These are phyloP conservation scores for Venturia pyrina DNA, from an alignment of 2,329 filamentous ascomycete species.

Conservation along the genomic window DNA sequence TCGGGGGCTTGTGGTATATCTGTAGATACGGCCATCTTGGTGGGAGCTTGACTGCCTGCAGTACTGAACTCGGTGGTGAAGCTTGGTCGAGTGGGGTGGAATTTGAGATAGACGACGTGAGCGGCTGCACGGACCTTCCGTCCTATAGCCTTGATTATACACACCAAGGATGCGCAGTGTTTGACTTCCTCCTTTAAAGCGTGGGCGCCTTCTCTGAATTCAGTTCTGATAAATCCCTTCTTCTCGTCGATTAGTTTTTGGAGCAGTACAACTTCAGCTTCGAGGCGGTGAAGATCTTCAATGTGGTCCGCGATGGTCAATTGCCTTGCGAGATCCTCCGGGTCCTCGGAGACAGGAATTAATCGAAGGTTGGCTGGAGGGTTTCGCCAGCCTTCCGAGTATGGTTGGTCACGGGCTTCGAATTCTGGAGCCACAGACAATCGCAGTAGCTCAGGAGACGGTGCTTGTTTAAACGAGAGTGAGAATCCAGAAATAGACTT, in stretches of 20 bases:
- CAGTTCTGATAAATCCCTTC: constrained; percentile 24
- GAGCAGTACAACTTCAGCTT: constrained; percentile 28
- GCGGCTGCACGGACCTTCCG: constrained; percentile 26
- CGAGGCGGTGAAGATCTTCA: constrained; percentile 29
- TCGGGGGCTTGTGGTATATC: neutral
- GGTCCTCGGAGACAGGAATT: constrained; percentile 10
- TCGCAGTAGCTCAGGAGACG: constrained; percentile 22
- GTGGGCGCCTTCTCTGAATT: constrained; percentile 21
- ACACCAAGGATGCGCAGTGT: constrained; percentile 34
- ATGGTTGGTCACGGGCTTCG: constrained; percentile 19
- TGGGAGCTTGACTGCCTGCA: constrained; percentile 7
- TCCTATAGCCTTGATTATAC: constrained; percentile 30
- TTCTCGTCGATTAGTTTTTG: constrained; percentile 27
- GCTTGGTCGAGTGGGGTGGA: constrained; percentile 18
- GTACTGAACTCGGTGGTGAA: neutral
- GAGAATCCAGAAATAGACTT: constrained; percentile 26
- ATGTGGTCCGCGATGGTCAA: constrained; percentile 29
- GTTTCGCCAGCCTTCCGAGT: constrained; percentile 27
- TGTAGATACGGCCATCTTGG: neutral
- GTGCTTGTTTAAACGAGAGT: constrained; percentile 29
- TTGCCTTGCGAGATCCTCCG: constrained; percentile 15
- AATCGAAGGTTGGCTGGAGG: constrained; percentile 24
- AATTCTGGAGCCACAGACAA: constrained; percentile 24
- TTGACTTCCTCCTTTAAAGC: constrained; percentile 29
- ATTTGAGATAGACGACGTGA: constrained; percentile 21